Conservation (phyloP, 2,329 filamentous ascomycete species). For the Elsinoe fawcettii region DNA sequence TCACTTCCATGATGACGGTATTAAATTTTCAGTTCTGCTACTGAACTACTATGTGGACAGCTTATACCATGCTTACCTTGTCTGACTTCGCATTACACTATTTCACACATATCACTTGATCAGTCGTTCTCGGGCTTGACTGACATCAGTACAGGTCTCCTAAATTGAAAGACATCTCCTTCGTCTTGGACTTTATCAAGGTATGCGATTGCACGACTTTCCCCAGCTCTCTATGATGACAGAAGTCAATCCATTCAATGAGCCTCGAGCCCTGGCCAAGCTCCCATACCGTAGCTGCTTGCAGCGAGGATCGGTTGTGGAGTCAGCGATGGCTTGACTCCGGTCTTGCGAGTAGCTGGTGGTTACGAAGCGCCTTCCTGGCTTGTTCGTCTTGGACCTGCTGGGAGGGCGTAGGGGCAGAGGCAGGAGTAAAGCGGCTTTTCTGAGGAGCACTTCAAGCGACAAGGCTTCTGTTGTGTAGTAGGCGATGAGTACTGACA, state of each 20-base stretch:
- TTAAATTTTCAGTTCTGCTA: conserved; percentile 35
- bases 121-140: background rate
- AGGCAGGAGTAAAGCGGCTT: conserved; percentile 35
- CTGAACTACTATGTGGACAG: conserved; percentile 31
- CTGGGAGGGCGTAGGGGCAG: conserved; percentile 29
- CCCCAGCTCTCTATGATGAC: conserved; percentile 28
- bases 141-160: background rate
- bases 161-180: background rate
- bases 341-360: conserved; percentile 24
- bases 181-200: too few relatives aligned
- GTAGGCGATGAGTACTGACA: background rate
- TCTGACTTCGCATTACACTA: conserved; percentile 25
- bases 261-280: conserved; percentile 31
- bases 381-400: conserved; percentile 30
- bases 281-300: conserved; percentile 32
- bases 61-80: conserved; percentile 32
- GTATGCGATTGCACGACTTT: background rate
- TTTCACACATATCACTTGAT: conserved; percentile 2
- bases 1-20: conserved; percentile 32
- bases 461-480: background rate
- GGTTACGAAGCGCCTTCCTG: conserved; percentile 28
- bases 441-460: conserved; percentile 24
- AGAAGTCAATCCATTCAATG: conserved; percentile 36
- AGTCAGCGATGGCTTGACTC: conserved; percentile 24
- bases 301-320: conserved; percentile 34